These are phyloP conservation scores for Rosa multiflora DNA, from an alignment of 306 rosid species.

Conservation along the genomic window DNA sequence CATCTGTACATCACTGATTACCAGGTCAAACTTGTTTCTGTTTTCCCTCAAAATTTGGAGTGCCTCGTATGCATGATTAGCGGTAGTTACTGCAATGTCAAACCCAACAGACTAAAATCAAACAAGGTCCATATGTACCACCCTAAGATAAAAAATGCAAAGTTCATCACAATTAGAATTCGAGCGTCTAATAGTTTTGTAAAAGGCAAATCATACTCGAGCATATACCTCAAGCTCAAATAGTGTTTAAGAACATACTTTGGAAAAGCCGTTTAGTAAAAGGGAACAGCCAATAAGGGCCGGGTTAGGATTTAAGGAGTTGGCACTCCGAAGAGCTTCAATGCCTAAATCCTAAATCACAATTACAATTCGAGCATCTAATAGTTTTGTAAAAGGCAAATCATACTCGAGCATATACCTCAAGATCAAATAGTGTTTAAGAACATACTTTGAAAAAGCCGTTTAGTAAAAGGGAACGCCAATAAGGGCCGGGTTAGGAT, in stretches of 20 bases:
- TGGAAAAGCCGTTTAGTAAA: neutral
- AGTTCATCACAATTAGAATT: neutral
- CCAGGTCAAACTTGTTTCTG: slow-evolving; percentile 64
- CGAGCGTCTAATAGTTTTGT: neutral
- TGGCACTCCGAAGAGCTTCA: neutral
- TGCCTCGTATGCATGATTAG: slow-evolving; percentile 60
- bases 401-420: neutral
- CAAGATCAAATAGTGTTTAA: neutral
- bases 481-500: neutral
- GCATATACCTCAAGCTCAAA: neutral
- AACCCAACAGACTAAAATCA: neutral
- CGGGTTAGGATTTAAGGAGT: neutral
- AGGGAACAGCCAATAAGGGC: neutral
- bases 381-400: neutral
- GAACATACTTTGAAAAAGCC: neutral
- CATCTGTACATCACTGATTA: slow-evolving; percentile 83
- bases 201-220: neutral
- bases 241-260: neutral
- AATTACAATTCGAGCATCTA: neutral
- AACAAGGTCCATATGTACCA: neutral
- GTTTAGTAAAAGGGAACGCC: neutral
- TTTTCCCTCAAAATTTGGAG: slow-evolving; percentile 64
- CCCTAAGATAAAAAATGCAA: neutral
- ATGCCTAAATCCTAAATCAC: neutral
- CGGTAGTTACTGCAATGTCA: slow-evolving; percentile 62